These are phyloP conservation scores for Silene vulgaris DNA, from an alignment of 179 eudicot genomes.

Conservation along the genomic window DNA sequence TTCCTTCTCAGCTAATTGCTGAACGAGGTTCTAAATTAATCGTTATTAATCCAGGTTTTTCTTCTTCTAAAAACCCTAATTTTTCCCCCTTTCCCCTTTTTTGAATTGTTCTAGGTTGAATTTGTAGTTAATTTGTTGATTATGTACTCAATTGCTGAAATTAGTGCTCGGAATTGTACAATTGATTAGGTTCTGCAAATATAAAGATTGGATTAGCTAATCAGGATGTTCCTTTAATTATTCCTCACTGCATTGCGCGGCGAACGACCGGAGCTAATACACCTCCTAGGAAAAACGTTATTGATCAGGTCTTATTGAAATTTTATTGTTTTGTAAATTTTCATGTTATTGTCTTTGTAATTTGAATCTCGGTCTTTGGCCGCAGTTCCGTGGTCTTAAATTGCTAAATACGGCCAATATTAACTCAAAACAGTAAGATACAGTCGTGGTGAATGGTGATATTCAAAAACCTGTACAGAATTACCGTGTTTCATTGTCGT, in stretches of 20 bases:
- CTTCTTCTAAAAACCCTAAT: slow-evolving; percentile 19
- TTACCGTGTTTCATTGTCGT: not conserved
- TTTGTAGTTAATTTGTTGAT: not conserved
- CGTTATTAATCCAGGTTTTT: slow-evolving; percentile 83
- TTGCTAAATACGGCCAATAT: not conserved
- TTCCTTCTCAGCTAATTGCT: slow-evolving; percentile 78
- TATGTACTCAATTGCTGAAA: slow-evolving; percentile 9
- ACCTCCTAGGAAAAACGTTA: slow-evolving; percentile 58
- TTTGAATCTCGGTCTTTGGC: not conserved
- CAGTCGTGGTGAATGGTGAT: not conserved
- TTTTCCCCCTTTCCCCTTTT: not conserved
- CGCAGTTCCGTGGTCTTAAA: not conserved
- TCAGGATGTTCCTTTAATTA: slow-evolving; percentile 61
- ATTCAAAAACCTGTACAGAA: not conserved
- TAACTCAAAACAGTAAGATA: too few relatives aligned
- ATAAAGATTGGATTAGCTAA: slow-evolving; percentile 78
- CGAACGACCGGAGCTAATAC: slow-evolving; percentile 64
- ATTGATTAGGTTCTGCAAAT: slow-evolving; percentile 69
- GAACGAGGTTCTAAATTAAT: slow-evolving; percentile 85
- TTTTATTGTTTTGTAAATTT: not conserved
- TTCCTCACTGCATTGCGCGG: slow-evolving; percentile 87
- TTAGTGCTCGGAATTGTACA: not conserved
- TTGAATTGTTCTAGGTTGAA: too few relatives aligned
- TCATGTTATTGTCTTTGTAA: not conserved
- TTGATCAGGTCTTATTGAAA: slow-evolving; percentile 58